Evolutionary conservation across 228 moss, liverwort and hornwort genomes (phyloP), one percentile per base, ranked within the genome.

Genomic region (Sphagnum fallax): DNA sequence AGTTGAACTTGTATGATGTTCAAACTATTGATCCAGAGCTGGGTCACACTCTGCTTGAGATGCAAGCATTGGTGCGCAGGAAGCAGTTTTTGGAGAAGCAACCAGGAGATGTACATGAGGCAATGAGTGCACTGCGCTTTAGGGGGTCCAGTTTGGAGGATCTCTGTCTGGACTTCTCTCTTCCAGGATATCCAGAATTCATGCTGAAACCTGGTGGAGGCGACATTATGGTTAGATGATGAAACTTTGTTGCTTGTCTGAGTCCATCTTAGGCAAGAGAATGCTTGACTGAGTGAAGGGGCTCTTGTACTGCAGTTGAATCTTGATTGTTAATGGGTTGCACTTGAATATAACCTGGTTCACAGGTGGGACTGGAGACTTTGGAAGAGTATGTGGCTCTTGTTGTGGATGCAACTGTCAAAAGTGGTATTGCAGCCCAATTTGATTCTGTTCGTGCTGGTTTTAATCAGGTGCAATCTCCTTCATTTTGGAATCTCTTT

Each of bases 121-220:
- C 63, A 49, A 65, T 88, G 50, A 73, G 78, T 60, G 75, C 68
- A 47, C 77, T 98, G 85, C 65, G 68, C 14, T 90, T 90, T 50
- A 74, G 86, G 70, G 90, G 77, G 6, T 77, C 80, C 9, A 89
- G 67, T 73, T 71, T 98, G 72, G 92, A 94, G 77, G 94, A 93
- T 75, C 89, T 98, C 48, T 98, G 76, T 74, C 68, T 98, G 57
- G 94, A 98, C 74, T 98, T 98, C 68, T 92, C 98, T 67, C 90
- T 98, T 68, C 94, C 98, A 73, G 98, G 98, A 15, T 87, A 84
- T 72, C 89, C 92, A 8, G 93, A 86, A 4, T 90, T 84, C 12
- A 75, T 70, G 65, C 80, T 98, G 76, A 92, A 86, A 76, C 70
- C 78, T 59, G 76, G 80, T 8, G 98, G 98, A 71, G 82, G 75